Percentiles rank a stretch among this genome's conserved stretches.
phyloP scores from a whole-genome alignment of 2,329 filamentous ascomycete species.

The Aspergillus sp. region DNA sequence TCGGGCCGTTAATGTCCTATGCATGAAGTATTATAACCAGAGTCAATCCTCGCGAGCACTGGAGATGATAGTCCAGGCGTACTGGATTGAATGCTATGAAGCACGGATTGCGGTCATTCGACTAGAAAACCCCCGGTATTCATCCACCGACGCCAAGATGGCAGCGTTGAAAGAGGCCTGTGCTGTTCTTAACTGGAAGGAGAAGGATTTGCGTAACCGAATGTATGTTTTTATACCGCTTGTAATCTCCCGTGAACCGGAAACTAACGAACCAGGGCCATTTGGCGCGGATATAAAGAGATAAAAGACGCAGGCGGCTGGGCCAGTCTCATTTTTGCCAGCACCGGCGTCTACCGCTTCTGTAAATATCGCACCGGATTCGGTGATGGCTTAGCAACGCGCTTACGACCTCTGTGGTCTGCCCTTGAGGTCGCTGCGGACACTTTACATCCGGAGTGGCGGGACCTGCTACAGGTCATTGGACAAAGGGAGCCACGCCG shows the following conservation, averaged over 20 bases:
- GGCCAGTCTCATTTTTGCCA: slow-evolving; percentile 49
- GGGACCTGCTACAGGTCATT: slow-evolving; percentile 33
- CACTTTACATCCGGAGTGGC: slow-evolving; percentile 48
- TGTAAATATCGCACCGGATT: slow-evolving; percentile 54
- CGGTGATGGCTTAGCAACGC: slow-evolving; percentile 43
- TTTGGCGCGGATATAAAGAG: slow-evolving; percentile 53
- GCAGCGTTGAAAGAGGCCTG: slow-evolving; percentile 47
- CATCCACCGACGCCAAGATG: slow-evolving; percentile 44
- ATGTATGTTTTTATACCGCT: slow-evolving; percentile 10
- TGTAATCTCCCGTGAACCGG: neutral
- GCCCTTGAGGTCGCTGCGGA: slow-evolving; percentile 48
- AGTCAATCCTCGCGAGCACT: slow-evolving; percentile 48
- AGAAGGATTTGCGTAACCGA: slow-evolving; percentile 49
- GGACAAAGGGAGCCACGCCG: slow-evolving; percentile 8
- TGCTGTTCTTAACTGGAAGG: slow-evolving; percentile 47
- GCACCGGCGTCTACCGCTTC: slow-evolving; percentile 52
- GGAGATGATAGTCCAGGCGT: slow-evolving; percentile 52
- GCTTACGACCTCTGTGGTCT: slow-evolving; percentile 38
- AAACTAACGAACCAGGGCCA: slow-evolving; percentile 20
- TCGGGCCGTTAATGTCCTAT: slow-evolving; percentile 14
- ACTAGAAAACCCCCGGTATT: slow-evolving; percentile 33
- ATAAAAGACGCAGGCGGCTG: slow-evolving; percentile 51
- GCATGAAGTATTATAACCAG: slow-evolving; percentile 28
- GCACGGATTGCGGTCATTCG: slow-evolving; percentile 40
- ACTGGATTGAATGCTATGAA: slow-evolving; percentile 50